Evolutionary conservation across 2,329 filamentous ascomycete genomes (phyloP).

Genomic region (Pezicula carpinea): DNA sequence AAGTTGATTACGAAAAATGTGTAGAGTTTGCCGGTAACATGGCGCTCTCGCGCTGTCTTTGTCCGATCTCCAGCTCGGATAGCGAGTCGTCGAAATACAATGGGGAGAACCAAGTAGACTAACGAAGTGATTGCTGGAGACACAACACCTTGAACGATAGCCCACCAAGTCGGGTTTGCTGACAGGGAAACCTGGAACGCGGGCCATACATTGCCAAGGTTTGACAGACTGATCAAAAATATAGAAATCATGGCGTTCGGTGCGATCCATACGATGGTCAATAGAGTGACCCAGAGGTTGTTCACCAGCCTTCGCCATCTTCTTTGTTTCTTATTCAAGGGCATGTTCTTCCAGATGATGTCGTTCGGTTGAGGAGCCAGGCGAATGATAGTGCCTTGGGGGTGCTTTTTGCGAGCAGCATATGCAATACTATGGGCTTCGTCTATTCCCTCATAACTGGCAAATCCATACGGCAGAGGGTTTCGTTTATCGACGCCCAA

Average conservation of each 20-base stretch:
- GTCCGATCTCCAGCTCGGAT: slow-evolving; percentile 82
- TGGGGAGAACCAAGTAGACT: slow-evolving; percentile 81
- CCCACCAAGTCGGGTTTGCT: slow-evolving; percentile 66
- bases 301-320: slow-evolving; percentile 73
- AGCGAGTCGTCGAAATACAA: slow-evolving; percentile 84
- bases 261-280: slow-evolving; percentile 83
- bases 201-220: slow-evolving; percentile 76
- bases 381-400: slow-evolving; percentile 69
- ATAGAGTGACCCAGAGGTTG: slow-evolving; percentile 73
- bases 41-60: slow-evolving; percentile 86
- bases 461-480: slow-evolving; percentile 88
- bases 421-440: slow-evolving; percentile 88
- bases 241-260: slow-evolving; percentile 94
- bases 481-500: slow-evolving; percentile 80
- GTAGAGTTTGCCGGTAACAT: slow-evolving; percentile 87
- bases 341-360: slow-evolving; percentile 93
- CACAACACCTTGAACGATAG: slow-evolving; percentile 84
- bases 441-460: slow-evolving; percentile 83
- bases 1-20: slow-evolving; percentile 98
- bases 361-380: slow-evolving; percentile 86
- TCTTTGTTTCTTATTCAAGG: slow-evolving; percentile 62
- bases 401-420: slow-evolving; percentile 73
- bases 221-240: slow-evolving; percentile 81
- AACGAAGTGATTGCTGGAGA: slow-evolving; percentile 84
- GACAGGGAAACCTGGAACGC: slow-evolving; percentile 65